A percentile compares a stretch with the other conserved stretches of the same genome.
Evolutionary conservation across 371 early-diverging fungal genomes (phyloP).

Genomic region (Mortierella sp.): DNA sequence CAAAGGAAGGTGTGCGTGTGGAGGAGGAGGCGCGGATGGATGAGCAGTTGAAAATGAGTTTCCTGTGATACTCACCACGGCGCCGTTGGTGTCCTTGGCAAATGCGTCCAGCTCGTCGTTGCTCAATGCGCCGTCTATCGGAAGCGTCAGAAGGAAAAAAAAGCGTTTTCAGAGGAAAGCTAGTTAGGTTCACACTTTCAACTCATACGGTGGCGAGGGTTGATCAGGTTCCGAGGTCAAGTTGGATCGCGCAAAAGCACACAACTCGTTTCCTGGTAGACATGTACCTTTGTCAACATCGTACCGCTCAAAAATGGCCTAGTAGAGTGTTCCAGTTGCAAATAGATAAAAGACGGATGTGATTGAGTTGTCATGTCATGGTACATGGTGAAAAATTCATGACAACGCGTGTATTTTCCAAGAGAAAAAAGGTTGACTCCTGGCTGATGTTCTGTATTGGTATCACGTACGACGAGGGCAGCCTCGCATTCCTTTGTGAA

Average conservation of each 20-base stretch:
- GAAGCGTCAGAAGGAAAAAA: neutral
- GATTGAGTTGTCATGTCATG: neutral
- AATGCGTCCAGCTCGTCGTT: conserved; percentile 75
- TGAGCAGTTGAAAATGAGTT: neutral
- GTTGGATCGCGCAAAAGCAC: neutral
- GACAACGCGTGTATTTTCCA: neutral
- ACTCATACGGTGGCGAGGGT: neutral
- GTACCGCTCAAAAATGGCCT: conserved; percentile 77
- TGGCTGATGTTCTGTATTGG: neutral
- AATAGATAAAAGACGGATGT: neutral
- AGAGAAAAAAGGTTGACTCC: neutral
- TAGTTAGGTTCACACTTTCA: neutral
- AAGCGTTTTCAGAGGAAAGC: neutral
- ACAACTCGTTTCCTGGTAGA: neutral
- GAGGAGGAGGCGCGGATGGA: neutral
- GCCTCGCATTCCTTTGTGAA: conserved; percentile 58
- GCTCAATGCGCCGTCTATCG: conserved; percentile 73
- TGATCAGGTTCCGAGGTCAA: neutral
- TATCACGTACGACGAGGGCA: conserved; percentile 56
- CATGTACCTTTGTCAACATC: conserved; percentile 64
- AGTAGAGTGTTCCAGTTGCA: neutral
- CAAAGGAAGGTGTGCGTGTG: neutral
- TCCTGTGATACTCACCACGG: conserved; percentile 61
- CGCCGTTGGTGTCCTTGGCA: conserved; percentile 80
- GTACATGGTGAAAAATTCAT: neutral